These are phyloP conservation scores for Apiospora arundinis DNA, from an alignment of 2,329 filamentous ascomycete genomes.

Conservation along the genomic window DNA sequence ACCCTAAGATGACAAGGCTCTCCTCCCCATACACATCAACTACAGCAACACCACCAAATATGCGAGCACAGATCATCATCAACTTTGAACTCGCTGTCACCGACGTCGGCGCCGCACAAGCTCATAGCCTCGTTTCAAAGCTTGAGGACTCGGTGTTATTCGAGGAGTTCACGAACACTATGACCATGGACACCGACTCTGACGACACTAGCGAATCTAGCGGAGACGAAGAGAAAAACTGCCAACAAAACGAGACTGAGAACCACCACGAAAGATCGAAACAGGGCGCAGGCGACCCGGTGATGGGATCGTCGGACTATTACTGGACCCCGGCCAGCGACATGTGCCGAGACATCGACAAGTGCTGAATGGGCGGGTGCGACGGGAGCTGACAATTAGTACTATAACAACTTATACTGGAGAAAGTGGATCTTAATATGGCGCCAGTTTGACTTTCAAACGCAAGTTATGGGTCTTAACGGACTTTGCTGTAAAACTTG, in stretches of 20 bases:
- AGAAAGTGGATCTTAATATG: constrained; percentile 3
- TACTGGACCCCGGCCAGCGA: background rate
- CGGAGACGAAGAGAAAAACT: background rate
- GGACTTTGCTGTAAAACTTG: background rate
- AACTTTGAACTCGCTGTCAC: background rate
- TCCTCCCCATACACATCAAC: no score
- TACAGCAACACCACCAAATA: no score
- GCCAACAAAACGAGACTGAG: background rate
- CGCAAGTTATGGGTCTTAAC: background rate
- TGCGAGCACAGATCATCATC: background rate
- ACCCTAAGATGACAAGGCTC: no score
- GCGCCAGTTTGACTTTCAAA: background rate
- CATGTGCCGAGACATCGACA: background rate
- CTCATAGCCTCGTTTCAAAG: background rate
- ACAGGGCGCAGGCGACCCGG: background rate
- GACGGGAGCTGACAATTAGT: background rate
- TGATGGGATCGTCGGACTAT: background rate
- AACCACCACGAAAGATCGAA: background rate
- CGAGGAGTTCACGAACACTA: background rate
- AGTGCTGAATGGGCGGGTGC: background rate
- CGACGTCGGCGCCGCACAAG: background rate
- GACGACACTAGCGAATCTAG: background rate
- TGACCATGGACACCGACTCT: background rate
- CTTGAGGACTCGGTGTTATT: background rate
- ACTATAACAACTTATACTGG: no score